Conservation (phyloP, 805 yeast species). For the Metschnikowia dekortorum region DNA sequence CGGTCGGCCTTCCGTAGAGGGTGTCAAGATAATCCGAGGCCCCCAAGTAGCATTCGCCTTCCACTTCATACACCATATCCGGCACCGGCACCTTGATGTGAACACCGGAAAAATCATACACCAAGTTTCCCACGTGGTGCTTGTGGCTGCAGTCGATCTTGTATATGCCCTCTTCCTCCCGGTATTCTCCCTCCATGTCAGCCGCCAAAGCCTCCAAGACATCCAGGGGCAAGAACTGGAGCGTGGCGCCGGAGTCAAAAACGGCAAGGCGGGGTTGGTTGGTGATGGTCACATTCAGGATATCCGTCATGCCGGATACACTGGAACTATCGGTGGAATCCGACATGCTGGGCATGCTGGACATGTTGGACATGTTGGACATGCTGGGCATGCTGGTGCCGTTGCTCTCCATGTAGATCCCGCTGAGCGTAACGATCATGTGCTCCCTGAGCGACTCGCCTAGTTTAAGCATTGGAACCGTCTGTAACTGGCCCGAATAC, state of each 20-base stretch:
- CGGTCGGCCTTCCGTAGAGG: not conserved
- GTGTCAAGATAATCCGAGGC: not conserved
- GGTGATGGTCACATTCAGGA: no score
- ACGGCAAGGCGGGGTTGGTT: no score
- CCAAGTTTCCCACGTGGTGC: not conserved
- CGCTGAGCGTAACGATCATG: constrained; percentile 21
- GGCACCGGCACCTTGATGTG: not conserved
- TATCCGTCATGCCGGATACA: no score
- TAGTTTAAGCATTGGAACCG: constrained; percentile 35
- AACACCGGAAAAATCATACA: not conserved
- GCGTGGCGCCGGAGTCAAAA: no score
- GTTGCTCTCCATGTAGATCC: not conserved
- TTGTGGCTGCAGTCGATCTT: not conserved
- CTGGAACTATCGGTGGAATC: no score
- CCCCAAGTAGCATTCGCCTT: not conserved
- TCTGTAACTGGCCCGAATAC: constrained; percentile 21
- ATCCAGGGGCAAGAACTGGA: not conserved
- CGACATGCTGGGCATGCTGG: not conserved
- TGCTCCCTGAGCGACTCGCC: not conserved
- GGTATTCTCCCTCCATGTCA: not conserved
- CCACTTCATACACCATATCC: not conserved
- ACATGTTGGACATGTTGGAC: no score
- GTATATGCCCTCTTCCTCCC: not conserved
- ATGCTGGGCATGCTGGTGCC: not conserved
- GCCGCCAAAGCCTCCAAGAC: not conserved